Evolutionary conservation across 2,329 filamentous ascomycete genomes (phyloP), one percentile per base, ranked within the genome.

Genomic region (Didymosphaeria variabile): DNA sequence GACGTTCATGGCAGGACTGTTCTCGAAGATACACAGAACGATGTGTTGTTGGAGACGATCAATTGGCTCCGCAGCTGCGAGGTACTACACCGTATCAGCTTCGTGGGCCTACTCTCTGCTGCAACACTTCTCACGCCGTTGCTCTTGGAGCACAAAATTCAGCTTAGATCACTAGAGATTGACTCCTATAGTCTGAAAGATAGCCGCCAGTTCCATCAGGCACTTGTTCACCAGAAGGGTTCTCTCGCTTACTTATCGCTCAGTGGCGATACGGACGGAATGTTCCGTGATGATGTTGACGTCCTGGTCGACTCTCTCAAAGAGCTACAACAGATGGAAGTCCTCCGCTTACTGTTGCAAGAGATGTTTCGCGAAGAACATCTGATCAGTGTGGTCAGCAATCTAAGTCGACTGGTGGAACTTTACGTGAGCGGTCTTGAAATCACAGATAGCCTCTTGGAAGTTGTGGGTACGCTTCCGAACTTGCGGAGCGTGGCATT

Each of bases 371-470:
- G 75, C 0, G 77, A 83, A 8, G 72, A 79, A 9, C 83, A 89
- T 42, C 77, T 90, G 36, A 71, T 78, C 12, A 67, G 68, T 2
- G 79, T 91, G 17, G 79, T 83, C 26, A 61, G 71, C 1, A 72
- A 79, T 10, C 75, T 88, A 10, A 75, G 75, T 0, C 70, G 79
- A 17, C 79, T 91, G 0, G 85, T 88, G 64, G 82, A 86, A 13
- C 74, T 91, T 15, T 83, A 80, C 47, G 83, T 90, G 52, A 83
- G 82, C 46, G 87, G 88, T 9, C 80, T 83, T 46, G 84, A 84
- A 17, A 74, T 85, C 23, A 80, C 83, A 5, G 84, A 88, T 61
- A 79, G 81, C 23, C 76, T 85, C 12, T 80, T 84, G 58, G 70
- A 71, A 36, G 69, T 72, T 3, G 70, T 88, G 13, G 79, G 84